Conservation (phyloP, 169 alveolate species). For the Amoebophrya sp. region DNA sequence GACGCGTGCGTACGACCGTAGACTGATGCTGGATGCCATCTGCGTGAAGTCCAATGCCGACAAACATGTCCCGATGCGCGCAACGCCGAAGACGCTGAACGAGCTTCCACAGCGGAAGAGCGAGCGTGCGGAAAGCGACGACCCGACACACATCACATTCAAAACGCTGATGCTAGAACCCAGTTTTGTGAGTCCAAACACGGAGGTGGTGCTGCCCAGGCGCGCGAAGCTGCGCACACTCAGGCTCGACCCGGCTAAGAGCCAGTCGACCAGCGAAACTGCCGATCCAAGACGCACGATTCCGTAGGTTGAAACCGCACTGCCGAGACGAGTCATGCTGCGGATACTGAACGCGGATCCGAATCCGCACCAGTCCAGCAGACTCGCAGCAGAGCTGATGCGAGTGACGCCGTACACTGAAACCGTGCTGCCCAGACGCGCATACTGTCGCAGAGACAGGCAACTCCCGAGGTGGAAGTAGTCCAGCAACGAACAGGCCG, state of each 20-base stretch:
- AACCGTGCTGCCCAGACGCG: not conserved
- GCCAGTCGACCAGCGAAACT: not conserved
- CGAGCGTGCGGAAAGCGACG: not conserved
- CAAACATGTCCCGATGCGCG: not conserved
- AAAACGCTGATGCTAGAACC: not conserved
- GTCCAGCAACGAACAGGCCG: not conserved
- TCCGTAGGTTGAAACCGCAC: not conserved
- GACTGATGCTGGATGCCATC: constrained; percentile 3
- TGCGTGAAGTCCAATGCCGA: not conserved
- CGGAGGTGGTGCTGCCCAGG: constrained; percentile 22
- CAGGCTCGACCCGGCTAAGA: not conserved
- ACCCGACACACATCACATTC: not conserved
- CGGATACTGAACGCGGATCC: not conserved
- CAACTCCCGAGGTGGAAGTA: not conserved
- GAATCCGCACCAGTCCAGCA: not conserved
- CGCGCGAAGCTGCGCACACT: constrained; percentile 15
- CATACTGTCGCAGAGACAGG: not conserved
- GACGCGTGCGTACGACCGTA: not conserved
- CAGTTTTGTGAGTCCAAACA: not conserved
- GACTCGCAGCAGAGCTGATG: not conserved
- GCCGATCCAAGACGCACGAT: not conserved
- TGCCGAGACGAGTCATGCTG: not conserved
- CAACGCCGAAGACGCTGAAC: not conserved
- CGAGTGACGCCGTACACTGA: not conserved
- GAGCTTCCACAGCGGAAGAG: constrained; percentile 2